These are phyloP conservation scores for Lophiotrema nucula DNA, from an alignment of 495 filamentous ascomycete genomes.

Conservation along the genomic window DNA sequence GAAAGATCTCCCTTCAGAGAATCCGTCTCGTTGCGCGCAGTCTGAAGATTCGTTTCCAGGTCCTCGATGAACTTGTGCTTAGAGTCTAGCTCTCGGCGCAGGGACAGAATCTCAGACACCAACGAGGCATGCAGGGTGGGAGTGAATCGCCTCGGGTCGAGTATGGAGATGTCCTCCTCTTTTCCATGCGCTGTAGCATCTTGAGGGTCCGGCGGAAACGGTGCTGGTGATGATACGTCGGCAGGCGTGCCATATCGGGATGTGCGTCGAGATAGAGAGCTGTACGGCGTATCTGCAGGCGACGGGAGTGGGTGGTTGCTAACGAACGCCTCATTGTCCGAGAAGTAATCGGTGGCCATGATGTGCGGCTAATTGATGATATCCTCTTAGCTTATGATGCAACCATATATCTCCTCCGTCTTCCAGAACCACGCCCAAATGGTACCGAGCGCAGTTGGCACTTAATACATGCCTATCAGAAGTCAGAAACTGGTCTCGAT, in stretches of 20 bases:
- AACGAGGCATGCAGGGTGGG: slow-evolving; percentile 92
- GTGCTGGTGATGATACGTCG: slow-evolving; percentile 62
- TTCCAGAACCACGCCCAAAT: slow-evolving; percentile 22
- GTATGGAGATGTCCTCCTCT: slow-evolving; percentile 72
- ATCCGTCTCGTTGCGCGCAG: slow-evolving; percentile 71
- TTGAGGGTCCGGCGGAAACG: slow-evolving; percentile 52
- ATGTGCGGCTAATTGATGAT: neutral
- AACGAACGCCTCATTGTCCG: slow-evolving; percentile 34
- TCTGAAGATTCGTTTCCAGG: slow-evolving; percentile 73
- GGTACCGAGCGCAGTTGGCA: slow-evolving; percentile 6
- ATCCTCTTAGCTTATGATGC: neutral
- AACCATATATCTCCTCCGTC: neutral
- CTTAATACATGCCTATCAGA: slow-evolving; percentile 28
- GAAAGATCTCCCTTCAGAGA: slow-evolving; percentile 59
- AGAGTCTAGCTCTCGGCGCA: slow-evolving; percentile 84
- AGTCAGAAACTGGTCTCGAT: neutral
- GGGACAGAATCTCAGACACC: slow-evolving; percentile 85
- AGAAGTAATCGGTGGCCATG: slow-evolving; percentile 41
- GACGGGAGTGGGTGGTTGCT: slow-evolving; percentile 58
- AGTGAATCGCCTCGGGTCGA: slow-evolving; percentile 89
- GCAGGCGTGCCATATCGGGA: slow-evolving; percentile 57
- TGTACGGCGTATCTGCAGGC: slow-evolving; percentile 64
- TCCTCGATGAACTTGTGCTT: slow-evolving; percentile 80
- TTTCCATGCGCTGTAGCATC: slow-evolving; percentile 43
- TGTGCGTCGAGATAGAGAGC: slow-evolving; percentile 56